phyloP scores from a whole-genome alignment of 2,329 filamentous ascomycete genomes.

The Talaromyces sp. region DNA sequence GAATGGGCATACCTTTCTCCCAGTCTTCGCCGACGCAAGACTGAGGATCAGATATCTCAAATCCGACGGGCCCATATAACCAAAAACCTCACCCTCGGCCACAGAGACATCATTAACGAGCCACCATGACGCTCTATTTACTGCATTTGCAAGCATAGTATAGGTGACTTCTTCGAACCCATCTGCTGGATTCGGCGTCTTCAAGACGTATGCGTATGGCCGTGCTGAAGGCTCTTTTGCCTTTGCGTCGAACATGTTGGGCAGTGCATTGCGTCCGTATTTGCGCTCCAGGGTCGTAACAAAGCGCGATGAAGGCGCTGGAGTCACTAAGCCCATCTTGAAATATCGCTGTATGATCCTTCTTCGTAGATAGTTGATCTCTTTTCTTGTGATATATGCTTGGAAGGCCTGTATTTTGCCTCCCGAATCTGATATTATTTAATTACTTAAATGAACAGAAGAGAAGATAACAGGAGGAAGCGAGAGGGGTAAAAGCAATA shows the following conservation, averaged over 20 bases:
- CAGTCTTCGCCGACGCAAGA: slow-evolving; percentile 17
- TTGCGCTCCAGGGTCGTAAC: slow-evolving; percentile 5
- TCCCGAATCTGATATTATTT: neutral
- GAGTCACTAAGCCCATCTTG: neutral
- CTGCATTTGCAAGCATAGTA: slow-evolving; percentile 13
- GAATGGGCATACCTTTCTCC: slow-evolving; percentile 11
- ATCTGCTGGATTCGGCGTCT: slow-evolving; percentile 14
- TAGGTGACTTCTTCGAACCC: slow-evolving; percentile 15
- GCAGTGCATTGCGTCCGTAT: slow-evolving; percentile 13
- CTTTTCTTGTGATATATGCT: neutral
- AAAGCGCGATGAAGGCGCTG: neutral
- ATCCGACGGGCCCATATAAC: slow-evolving; percentile 16
- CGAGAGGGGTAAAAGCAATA: neutral
- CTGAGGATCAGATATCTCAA: slow-evolving; percentile 16
- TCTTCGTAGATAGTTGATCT: neutral
- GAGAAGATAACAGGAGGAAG: no score
- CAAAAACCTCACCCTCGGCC: slow-evolving; percentile 14
- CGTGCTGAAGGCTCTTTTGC: slow-evolving; percentile 10
- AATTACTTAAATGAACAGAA: no score
- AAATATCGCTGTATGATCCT: no score
- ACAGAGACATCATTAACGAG: slow-evolving; percentile 11
- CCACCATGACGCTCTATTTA: slow-evolving; percentile 18
- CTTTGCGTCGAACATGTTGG: slow-evolving; percentile 15
- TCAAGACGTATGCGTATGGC: slow-evolving; percentile 15
- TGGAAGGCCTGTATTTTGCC: neutral